Evolutionary conservation across 2,329 filamentous ascomycete genomes (phyloP).

Genomic region (Pseudogymnoascus sp.): DNA sequence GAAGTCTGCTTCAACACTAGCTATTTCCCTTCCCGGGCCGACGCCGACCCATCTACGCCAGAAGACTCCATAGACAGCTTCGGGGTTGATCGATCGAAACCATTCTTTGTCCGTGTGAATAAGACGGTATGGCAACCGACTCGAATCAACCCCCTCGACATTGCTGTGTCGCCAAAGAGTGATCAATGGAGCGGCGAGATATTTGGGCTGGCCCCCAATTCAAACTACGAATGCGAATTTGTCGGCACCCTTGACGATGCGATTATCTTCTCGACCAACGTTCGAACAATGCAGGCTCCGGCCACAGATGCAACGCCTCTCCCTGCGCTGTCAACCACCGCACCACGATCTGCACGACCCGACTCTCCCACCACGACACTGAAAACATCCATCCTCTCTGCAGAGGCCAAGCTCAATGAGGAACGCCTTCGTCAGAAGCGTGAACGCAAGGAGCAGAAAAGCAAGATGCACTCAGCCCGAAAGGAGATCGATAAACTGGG

Average conservation of each 20-base stretch:
- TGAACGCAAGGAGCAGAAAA: slow-evolving; percentile 67
- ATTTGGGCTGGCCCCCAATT: slow-evolving; percentile 61
- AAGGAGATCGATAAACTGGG: slow-evolving; percentile 68
- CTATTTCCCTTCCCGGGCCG: slow-evolving; percentile 40
- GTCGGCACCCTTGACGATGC: slow-evolving; percentile 59
- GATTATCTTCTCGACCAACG: slow-evolving; percentile 64
- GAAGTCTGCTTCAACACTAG: slow-evolving; percentile 72
- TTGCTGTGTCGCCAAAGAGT: slow-evolving; percentile 32
- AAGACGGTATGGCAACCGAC: slow-evolving; percentile 74
- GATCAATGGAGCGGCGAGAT: slow-evolving; percentile 64
- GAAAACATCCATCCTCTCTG: slow-evolving; percentile 66
- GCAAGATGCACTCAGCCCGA: slow-evolving; percentile 56
- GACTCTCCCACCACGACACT: slow-evolving; percentile 72
- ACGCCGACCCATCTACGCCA: slow-evolving; percentile 30
- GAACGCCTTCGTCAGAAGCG: slow-evolving; percentile 63
- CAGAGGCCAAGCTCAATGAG: slow-evolving; percentile 63
- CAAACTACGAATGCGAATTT: slow-evolving; percentile 74
- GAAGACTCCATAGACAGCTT: background rate
- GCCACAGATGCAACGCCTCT: slow-evolving; percentile 21
- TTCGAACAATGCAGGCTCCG: slow-evolving; percentile 35
- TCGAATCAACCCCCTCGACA: slow-evolving; percentile 51
- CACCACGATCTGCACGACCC: slow-evolving; percentile 58
- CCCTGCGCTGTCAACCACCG: slow-evolving; percentile 30
- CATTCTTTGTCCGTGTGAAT: slow-evolving; percentile 73
- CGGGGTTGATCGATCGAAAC: slow-evolving; percentile 63